Evolutionary conservation across 176 grass and related monocot genomes (phyloP), one percentile per base, ranked within the genome.

Genomic region (Zea luxurians): DNA sequence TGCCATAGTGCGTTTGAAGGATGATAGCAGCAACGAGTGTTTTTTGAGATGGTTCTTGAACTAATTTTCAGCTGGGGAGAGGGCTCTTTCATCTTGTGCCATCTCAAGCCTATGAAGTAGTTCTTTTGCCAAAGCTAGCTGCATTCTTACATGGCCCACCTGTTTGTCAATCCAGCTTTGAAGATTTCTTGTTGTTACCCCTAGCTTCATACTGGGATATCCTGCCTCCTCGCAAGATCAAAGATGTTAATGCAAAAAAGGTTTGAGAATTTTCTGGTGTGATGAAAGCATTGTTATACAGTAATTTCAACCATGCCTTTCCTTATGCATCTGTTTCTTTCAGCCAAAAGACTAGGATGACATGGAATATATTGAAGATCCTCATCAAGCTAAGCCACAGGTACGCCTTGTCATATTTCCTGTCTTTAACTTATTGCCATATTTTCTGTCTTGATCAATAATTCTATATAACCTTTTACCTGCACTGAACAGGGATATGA

Each of bases 181-280:
- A n/a, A n/a, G n/a, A n/a, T n/a, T n/a, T n/a, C n/a, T n/a, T n/a
- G n/a, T n/a, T n/a, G n/a, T n/a, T n/a, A n/a, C n/a, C n/a, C n/a
- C n/a, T n/a, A n/a, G n/a, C n/a, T n/a, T n/a, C n/a, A n/a, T 91
- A 97, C 78, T 97, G 95, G 95, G 91, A 97, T 43, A 97, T 97
- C 65, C 85, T 97, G 42, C 91, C 95, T 69, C 95, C 95, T 88
- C 87, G 89, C 57, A 97, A 80, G 64, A 94, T 97, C 37, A 97
- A 94, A 82, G 91, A 72, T 74, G 55, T 86, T 88, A 66, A 86
- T 83, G 91, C 95, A 46, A 97, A 94, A 75, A 94, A 94, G 95
- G 95, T 74, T 21, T 37, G 70, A n/a, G 35, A 27, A 37, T 64
- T 71, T 82, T 57, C 59, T 69, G 11, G 17, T 52, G 58, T 37